These are phyloP conservation scores for Annulohypoxylon bovei DNA, from an alignment of 495 filamentous ascomycete genomes.

Conservation along the genomic window DNA sequence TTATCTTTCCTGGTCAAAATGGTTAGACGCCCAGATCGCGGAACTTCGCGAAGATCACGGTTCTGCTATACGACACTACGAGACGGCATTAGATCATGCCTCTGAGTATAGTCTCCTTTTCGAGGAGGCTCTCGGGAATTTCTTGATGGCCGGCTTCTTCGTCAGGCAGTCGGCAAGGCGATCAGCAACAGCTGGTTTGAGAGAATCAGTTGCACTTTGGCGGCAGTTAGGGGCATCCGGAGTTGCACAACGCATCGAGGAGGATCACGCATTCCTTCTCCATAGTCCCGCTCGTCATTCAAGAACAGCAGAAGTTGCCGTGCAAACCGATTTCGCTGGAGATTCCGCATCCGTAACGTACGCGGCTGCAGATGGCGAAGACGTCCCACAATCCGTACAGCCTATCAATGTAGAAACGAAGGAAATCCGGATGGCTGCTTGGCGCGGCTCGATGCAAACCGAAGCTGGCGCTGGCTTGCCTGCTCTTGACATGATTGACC, in stretches of 20 bases:
- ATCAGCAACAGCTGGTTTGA: constrained; percentile 75
- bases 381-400: constrained; percentile 60
- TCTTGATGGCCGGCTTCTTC: constrained; percentile 79
- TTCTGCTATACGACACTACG: constrained; percentile 71
- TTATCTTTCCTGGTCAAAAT: constrained; percentile 78
- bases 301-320: constrained; percentile 72
- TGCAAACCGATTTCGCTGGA: constrained; percentile 76
- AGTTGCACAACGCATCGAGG: constrained; percentile 74
- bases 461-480: constrained; percentile 62
- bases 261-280: constrained; percentile 76
- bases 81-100: constrained; percentile 81
- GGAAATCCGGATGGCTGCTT: constrained; percentile 72
- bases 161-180: constrained; percentile 74
- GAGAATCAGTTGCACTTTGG: constrained; percentile 79
- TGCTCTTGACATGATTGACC: constrained; percentile 82
- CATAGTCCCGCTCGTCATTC: constrained; percentile 69
- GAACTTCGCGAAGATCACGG: constrained; percentile 73
- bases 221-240: constrained; percentile 77
- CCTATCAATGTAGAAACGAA: constrained; percentile 60
- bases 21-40: constrained; percentile 76
- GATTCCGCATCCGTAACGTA: constrained; percentile 69
- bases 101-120: constrained; percentile 79
- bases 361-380: constrained; percentile 61
- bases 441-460: constrained; percentile 62
- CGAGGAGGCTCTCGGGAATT: constrained; percentile 83